A percentile compares a stretch with the other conserved stretches of the same genome.
Evolutionary conservation across 768 basidiomycete genomes (phyloP).

Genomic region (Mycena epipterygia): DNA sequence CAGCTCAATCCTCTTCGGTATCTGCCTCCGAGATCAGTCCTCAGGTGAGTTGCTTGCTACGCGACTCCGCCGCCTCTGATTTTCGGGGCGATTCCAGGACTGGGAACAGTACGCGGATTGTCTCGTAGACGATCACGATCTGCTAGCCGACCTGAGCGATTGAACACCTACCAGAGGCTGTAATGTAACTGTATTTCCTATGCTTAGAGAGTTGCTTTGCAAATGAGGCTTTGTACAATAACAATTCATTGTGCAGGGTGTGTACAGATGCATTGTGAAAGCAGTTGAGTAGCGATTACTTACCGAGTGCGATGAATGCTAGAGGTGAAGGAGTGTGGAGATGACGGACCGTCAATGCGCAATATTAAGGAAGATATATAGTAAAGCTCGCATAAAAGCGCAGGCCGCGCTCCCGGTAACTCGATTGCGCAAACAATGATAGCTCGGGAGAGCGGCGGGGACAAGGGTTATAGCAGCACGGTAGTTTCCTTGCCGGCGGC

Average conservation of each 20-base stretch:
- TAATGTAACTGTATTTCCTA: constrained; percentile 1
- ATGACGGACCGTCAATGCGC: constrained; percentile 6
- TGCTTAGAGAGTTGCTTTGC: too few species aligned
- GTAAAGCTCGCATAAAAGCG: constrained; percentile 9
- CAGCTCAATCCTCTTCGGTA: neutral
- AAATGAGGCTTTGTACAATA: constrained; percentile 5
- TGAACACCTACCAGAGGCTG: neutral
- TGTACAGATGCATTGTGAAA: constrained; percentile 36
- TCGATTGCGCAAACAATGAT: constrained; percentile 8
- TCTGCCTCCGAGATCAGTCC: neutral
- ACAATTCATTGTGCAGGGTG: constrained; percentile 23
- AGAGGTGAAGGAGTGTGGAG: constrained; percentile 31
- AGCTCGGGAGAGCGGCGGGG: constrained; percentile 17
- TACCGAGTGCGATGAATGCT: neutral
- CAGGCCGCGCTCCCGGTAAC: constrained; percentile 10
- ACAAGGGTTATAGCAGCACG: constrained; percentile 65
- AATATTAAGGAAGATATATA: constrained; percentile 3
- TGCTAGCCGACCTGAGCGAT: constrained; percentile 46
- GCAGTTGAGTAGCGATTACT: constrained; percentile 30
- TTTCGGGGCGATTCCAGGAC: constrained; percentile 32
- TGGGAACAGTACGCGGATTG: constrained; percentile 52
- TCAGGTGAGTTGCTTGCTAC: constrained; percentile 4
- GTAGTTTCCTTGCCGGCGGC: constrained; percentile 70
- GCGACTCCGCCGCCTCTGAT: constrained; percentile 1
- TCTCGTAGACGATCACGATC: constrained; percentile 51